These are phyloP conservation scores for Gelatoporia subvermispora DNA, from an alignment of 768 basidiomycete species.

Conservation along the genomic window DNA sequence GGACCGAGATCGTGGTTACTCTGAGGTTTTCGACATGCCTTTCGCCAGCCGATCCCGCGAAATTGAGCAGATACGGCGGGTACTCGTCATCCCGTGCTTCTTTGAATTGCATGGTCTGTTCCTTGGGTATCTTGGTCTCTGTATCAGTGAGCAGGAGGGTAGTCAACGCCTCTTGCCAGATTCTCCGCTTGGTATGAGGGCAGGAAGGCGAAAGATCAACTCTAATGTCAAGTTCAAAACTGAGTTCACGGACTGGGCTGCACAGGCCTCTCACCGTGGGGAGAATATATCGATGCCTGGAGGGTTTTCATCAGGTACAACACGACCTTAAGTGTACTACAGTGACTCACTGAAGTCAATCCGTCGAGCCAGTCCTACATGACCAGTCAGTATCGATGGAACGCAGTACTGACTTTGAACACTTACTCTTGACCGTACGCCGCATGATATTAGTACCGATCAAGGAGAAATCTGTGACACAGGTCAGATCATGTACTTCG, in stretches of 20 bases:
- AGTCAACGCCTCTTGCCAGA: slow-evolving; percentile 77
- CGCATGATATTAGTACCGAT: slow-evolving; percentile 51
- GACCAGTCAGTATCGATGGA: background rate
- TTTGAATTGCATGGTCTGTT: slow-evolving; percentile 54
- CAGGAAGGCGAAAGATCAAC: slow-evolving; percentile 54
- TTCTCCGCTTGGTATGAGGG: slow-evolving; percentile 59
- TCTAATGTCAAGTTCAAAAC: slow-evolving; percentile 27
- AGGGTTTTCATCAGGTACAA: background rate
- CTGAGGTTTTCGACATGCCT: slow-evolving; percentile 77
- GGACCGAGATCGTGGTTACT: slow-evolving; percentile 30
- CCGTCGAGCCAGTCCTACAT: slow-evolving; percentile 49
- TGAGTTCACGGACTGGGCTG: background rate
- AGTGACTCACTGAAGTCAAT: slow-evolving; percentile 67
- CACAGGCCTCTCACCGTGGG: slow-evolving; percentile 44
- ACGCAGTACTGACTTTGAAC: background rate
- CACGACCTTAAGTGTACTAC: background rate
- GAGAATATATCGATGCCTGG: slow-evolving; percentile 79
- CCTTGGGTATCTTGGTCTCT: slow-evolving; percentile 52
- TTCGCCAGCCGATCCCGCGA: slow-evolving; percentile 60
- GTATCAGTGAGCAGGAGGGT: slow-evolving; percentile 59
- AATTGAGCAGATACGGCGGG: slow-evolving; percentile 67
- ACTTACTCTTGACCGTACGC: slow-evolving; percentile 57
- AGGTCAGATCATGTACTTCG: slow-evolving; percentile 5
- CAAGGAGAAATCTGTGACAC: slow-evolving; percentile 52
- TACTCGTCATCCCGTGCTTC: slow-evolving; percentile 52